phyloP scores from a whole-genome alignment of 768 basidiomycete genomes.

The Boletus sensibilis region DNA sequence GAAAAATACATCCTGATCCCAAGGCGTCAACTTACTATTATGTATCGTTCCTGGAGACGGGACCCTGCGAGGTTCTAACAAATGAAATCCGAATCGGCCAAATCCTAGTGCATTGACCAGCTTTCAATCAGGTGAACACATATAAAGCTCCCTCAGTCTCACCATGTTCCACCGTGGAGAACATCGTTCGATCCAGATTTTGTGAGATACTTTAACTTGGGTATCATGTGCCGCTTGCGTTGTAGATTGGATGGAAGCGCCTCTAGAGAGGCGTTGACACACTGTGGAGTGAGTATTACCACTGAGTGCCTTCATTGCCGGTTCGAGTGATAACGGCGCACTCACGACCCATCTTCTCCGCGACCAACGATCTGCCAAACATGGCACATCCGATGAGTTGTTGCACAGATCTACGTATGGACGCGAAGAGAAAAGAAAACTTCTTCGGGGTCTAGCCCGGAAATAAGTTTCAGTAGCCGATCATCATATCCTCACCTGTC shows the following conservation, averaged over 20 bases:
- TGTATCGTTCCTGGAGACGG: slow-evolving; percentile 15
- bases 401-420: slow-evolving; percentile 2
- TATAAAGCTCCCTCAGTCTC: neutral
- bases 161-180: neutral
- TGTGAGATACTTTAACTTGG: neutral
- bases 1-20: slow-evolving; percentile 9
- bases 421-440: neutral
- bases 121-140: slow-evolving; percentile 9
- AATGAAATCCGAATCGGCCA: slow-evolving; percentile 7
- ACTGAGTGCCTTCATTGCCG: slow-evolving; percentile 1
- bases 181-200: neutral
- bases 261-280: slow-evolving; percentile 1
- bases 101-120: neutral
- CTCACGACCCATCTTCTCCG: slow-evolving; percentile 7
- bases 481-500: neutral
- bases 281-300: slow-evolving; percentile 17
- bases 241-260: neutral
- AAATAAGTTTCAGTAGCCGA: neutral
- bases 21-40: neutral
- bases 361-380: slow-evolving; percentile 6
- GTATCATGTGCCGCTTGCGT: neutral
- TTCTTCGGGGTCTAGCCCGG: neutral
- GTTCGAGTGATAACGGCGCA: neutral
- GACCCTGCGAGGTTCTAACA: slow-evolving; percentile 13
- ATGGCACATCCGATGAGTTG: neutral